These are phyloP conservation scores for Castanea mollissima DNA, from an alignment of 306 rosid species.

Conservation along the genomic window DNA sequence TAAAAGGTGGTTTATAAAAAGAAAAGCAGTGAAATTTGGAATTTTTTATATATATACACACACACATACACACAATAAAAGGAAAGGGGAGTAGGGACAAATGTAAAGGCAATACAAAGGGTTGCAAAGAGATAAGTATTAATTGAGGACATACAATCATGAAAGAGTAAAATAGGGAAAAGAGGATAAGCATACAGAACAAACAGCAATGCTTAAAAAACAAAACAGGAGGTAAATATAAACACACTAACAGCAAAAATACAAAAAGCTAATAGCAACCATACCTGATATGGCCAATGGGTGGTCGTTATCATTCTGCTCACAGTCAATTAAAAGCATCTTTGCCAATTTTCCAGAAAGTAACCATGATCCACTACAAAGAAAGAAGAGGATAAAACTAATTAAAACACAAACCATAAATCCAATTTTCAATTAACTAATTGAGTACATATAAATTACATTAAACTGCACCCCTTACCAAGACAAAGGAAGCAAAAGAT, in stretches of 20 bases:
- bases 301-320: slow-evolving; percentile 61
- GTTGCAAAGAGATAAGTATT: background rate
- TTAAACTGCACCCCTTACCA: background rate
- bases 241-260: slow-evolving; percentile 13
- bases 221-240: slow-evolving; percentile 9
- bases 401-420: slow-evolving; percentile 5
- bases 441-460: background rate
- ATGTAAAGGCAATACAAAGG: background rate
- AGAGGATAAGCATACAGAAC: background rate
- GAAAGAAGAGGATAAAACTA: slow-evolving; percentile 16
- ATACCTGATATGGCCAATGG: slow-evolving; percentile 75
- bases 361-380: slow-evolving; percentile 77
- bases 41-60: too few relatives aligned
- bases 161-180: background rate
- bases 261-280: slow-evolving; percentile 14
- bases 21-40: background rate
- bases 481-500: background rate
- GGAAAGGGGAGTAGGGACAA: background rate
- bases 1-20: background rate
- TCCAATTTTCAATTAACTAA: background rate
- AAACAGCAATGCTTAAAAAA: slow-evolving; percentile 1
- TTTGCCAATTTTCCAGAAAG: slow-evolving; percentile 80
- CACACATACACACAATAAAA: too few relatives aligned
- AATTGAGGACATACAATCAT: background rate
- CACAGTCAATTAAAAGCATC: slow-evolving; percentile 79